Base-by-base conservation (phyloP, 441 rosid species). In the Bocquillonia castaneifolia region DNA sequence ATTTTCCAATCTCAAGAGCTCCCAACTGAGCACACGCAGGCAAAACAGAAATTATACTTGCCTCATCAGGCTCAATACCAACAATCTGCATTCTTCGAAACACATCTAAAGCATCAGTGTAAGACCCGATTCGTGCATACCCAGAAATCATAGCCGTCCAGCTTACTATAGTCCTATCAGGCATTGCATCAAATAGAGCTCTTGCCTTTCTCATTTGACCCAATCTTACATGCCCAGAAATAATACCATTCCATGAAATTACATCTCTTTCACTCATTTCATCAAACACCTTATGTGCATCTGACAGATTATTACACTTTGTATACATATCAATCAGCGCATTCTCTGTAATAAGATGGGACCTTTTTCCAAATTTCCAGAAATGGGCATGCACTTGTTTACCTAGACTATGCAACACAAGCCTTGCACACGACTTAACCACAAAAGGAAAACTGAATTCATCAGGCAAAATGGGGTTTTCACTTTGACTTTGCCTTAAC, bases 91-190 rank as follows among this genome's bases (percentile, higher is more conserved):
- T 84, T 23, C 55, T 68, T 22, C 83, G 68, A 67, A 87, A 87
- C 26, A 78, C 14, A 36, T 76, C 80, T 77, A 87, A 64, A 2
- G 86, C 89, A 14, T 82, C 80, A 10, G 18, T 58, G 32, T 77
- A 82, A 61, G 80, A 45, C 54, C 88, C 85, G 6, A 72, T 73
- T 39, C 62, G 78, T 0, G 78, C 47, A 70, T 73, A 78, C 31
- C 90, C 90, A 0, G 86, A 78, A 59, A 85, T 80, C 83, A 85
- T 81, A 2, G 80, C 78, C 2, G 93, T 84, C 93, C 88, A 84
- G 17, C 90, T 78, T 10, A 85, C 85, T 45, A 82, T 71, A 1
- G 76, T 84, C 68, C 73, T 81, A 18, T 40, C 42, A 1, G 79
- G 76, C 81, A 88, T 77, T 18, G 40, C 54, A 66, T 31, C 60